These are phyloP conservation scores for Scopulariopsis brevicaulis DNA, from an alignment of 2,329 filamentous ascomycete genomes.

Conservation along the genomic window DNA sequence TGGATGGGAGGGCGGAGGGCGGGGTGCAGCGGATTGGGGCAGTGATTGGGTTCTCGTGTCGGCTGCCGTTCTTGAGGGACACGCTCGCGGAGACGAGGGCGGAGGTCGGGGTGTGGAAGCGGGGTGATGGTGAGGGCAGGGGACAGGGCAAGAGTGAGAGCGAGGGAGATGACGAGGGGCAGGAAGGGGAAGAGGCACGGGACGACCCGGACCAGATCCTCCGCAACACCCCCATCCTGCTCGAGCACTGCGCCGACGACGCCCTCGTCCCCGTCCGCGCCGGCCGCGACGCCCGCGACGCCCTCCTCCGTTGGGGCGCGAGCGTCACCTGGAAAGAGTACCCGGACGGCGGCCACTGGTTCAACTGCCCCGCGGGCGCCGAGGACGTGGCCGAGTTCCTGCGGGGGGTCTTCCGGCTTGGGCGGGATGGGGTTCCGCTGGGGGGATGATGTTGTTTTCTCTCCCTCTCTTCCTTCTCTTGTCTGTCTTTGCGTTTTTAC, in stretches of 20 bases:
- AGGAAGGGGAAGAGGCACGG: background rate
- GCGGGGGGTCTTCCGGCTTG: background rate
- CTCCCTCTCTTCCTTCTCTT: too few relatives aligned
- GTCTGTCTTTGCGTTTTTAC: too few relatives aligned
- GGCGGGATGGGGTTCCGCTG: background rate
- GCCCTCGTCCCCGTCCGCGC: conserved; percentile 23
- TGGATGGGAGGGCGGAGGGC: conserved; percentile 8
- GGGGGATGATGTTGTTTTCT: background rate
- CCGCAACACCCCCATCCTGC: conserved; percentile 27
- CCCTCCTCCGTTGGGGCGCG: conserved; percentile 22
- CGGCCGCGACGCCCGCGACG: conserved; percentile 21
- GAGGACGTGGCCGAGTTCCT: conserved; percentile 27
- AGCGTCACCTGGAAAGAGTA: conserved; percentile 29
- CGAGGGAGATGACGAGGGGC: too few relatives aligned
- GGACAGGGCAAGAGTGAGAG: too few relatives aligned
- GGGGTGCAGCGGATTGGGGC: conserved; percentile 11
- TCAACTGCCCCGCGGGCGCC: conserved; percentile 28
- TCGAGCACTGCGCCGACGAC: conserved; percentile 33
- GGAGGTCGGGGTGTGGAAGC: conserved; percentile 16
- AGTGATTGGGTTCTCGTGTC: conserved; percentile 25
- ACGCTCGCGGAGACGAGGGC: conserved; percentile 18
- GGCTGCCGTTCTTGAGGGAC: conserved; percentile 21
- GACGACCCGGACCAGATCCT: conserved; percentile 15
- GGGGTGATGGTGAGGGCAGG: conserved; percentile 10
- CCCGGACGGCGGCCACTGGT: conserved; percentile 28